These are phyloP conservation scores for Tetradesmus lagerheimii DNA, from an alignment of 139 green algal species.

Conservation along the genomic window DNA sequence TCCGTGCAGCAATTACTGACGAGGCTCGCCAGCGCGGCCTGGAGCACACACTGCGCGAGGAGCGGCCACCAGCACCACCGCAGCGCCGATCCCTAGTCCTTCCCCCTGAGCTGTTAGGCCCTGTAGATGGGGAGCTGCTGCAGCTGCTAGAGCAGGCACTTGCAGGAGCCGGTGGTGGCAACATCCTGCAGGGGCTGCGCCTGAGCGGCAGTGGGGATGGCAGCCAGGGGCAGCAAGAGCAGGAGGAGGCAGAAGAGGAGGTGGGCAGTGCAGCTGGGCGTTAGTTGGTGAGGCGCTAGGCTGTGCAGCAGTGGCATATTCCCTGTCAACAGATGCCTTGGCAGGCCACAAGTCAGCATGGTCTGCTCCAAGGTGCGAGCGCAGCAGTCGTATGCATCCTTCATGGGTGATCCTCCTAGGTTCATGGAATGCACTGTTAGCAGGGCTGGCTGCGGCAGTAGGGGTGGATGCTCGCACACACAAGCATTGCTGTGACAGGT, in stretches of 20 bases:
- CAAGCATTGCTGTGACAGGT: no score
- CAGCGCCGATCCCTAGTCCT: not conserved
- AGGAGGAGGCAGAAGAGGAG: not conserved
- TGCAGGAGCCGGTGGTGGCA: conserved; percentile 43
- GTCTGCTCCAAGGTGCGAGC: no score
- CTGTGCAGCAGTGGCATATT: not conserved
- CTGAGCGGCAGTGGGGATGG: conserved; percentile 22
- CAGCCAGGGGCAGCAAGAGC: not conserved
- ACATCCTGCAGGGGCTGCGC: not conserved
- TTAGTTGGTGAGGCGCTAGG: not conserved
- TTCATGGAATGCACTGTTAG: no score
- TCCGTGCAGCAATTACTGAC: conserved; percentile 47
- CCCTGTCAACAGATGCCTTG: not conserved
- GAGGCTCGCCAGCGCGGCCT: conserved; percentile 45
- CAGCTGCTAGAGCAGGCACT: conserved; percentile 58
- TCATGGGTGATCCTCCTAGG: no score
- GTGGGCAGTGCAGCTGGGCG: not conserved
- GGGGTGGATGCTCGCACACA: no score
- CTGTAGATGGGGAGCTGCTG: conserved; percentile 55
- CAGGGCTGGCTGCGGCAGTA: no score
- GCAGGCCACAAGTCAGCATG: not conserved
- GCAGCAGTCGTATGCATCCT: no score
- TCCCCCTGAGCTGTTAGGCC: not conserved
- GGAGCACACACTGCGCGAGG: conserved; percentile 37
- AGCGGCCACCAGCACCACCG: not conserved